Evolutionary conservation across 805 yeast species (phyloP), one percentile per base, ranked within the genome.

Genomic region (Cyberlindnera veronae): DNA sequence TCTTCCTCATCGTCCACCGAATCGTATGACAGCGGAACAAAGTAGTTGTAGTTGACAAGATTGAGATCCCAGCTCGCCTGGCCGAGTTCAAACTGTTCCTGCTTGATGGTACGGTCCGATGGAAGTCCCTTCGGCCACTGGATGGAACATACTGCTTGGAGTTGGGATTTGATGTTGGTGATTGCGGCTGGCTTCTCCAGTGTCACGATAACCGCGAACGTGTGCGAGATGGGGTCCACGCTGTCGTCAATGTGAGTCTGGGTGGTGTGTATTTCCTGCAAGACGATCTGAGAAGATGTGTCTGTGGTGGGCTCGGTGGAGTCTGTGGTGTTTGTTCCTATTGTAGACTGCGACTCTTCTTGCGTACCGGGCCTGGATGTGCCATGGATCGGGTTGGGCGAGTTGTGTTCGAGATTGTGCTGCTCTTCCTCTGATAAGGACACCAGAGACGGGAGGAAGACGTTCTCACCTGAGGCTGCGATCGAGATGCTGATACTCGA

Each of bases 51-150:
- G 38, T 74, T 72, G 2, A 58, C 44, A 15, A 67, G 52, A 12
- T 54, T 57, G 13, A 71, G 54, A n/a, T 56, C 55, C 82, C 83
- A 77, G 29, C 63, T 66, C 44, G 68, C 41, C 19, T 60, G 56
- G 3, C 81, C 81, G 6, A 74, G 60, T 32, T 66, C 67, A 53
- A 72, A 77, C 32, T 60, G 61, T 47, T 78, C 84, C 42, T 64
- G 71, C 24, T 60, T 56, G 29, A 64, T 66, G 4, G 63, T 42
- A 38, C 68, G 69, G 36, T 70, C 67, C 29, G 72, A 71, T 2
- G 76, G 76, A 13, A 77, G 75, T 10, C 76, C 76, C 27, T 67
- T 62, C 5, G 76, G 76, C 84, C 84, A 78, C 41, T 68, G 58
- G 3, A 75, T 64, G 38, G 67, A 63, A 6, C 71, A 67, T 5